Evolutionary conservation across 352 stramenopile species (phyloP).

Genomic region (Pilasporangium apinafurcum): DNA sequence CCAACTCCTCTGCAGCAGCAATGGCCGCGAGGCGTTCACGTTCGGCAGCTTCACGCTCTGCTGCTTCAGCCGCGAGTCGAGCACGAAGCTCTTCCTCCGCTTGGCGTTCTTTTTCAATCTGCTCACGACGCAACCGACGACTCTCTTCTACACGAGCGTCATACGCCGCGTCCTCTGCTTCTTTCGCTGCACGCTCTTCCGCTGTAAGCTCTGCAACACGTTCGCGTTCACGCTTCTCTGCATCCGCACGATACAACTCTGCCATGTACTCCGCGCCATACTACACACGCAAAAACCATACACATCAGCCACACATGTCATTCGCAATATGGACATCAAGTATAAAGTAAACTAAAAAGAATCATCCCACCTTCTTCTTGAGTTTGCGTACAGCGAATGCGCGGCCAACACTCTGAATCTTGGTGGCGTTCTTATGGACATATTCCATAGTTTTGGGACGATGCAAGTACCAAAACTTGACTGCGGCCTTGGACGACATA

Average conservation of each 20-base stretch:
- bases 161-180: slow-evolving; percentile 52
- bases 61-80: slow-evolving; percentile 31
- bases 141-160: slow-evolving; percentile 78
- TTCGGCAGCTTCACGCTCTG: slow-evolving; percentile 9
- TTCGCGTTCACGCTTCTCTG: slow-evolving; percentile 54
- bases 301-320: too few relatives aligned
- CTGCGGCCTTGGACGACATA: slow-evolving; percentile 79
- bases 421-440: slow-evolving; percentile 85
- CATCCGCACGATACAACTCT: slow-evolving; percentile 62
- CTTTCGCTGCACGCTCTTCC: slow-evolving; percentile 47
- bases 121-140: slow-evolving; percentile 63
- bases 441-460: slow-evolving; percentile 87
- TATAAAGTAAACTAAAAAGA: too few relatives aligned
- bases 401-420: slow-evolving; percentile 76
- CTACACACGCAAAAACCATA: slow-evolving; percentile 6
- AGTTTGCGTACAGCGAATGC: slow-evolving; percentile 74
- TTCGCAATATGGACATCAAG: too few relatives aligned
- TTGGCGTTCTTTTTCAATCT: slow-evolving; percentile 57
- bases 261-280: slow-evolving; percentile 80
- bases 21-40: slow-evolving; percentile 5
- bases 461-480: slow-evolving; percentile 89
- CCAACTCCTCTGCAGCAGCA: slow-evolving; percentile 3
- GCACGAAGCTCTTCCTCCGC: slow-evolving; percentile 49
- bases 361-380: slow-evolving; percentile 48
- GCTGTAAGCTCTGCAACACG: slow-evolving; percentile 52